Evolutionary conservation across 352 stramenopile species (phyloP), one percentile per base, ranked within the genome.

Genomic region (Globisporangium rhizosaccharum): DNA sequence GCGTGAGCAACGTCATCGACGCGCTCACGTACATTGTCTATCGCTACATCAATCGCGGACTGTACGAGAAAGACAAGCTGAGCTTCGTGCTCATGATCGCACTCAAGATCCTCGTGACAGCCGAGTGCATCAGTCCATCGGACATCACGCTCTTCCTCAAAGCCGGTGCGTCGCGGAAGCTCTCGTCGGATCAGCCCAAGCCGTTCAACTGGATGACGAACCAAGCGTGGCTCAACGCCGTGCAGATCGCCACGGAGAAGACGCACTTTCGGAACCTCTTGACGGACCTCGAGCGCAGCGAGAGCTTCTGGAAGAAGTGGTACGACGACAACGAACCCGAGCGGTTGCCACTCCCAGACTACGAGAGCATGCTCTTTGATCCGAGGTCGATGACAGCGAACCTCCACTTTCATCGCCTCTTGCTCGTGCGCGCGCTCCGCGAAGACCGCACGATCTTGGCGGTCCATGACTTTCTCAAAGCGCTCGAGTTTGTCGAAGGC

Each of bases 1-100:
- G 90, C n/a, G 88, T 97, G 2, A 78, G 65, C 51, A 82, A 92
- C 71, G 92, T 97, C 39, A 74, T 97, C 33, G 87, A 96, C 37
- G 85, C 78, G 3, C 83, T 97, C 57, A 97, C 90, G 41, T 90
- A 91, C 23, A 63, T 84, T 1, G 79, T 90, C 3, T 89, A 86
- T 50, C 78, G 80, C 11, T 89, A 88, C 45, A 73, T 90, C 20
- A 90, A 83, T 57, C 76, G 85, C n/a, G 79, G 84, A 0, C 54
- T 94, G 1, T 94, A 90, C 49, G 81, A 89, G 47, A 75, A 75
- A 9, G 73, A 92, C 54, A 87, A 82, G 33, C 68, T 90, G n/a
- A 84, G 75, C 42, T 94, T 90, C 57, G 18, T 88, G 51, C 66
- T 92, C 8, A 81, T 90, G 68, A 68, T 79, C 14, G 71, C 80